These are phyloP conservation scores for Fraxinus angustifolia DNA, from an alignment of 305 asterid species.

Conservation along the genomic window DNA sequence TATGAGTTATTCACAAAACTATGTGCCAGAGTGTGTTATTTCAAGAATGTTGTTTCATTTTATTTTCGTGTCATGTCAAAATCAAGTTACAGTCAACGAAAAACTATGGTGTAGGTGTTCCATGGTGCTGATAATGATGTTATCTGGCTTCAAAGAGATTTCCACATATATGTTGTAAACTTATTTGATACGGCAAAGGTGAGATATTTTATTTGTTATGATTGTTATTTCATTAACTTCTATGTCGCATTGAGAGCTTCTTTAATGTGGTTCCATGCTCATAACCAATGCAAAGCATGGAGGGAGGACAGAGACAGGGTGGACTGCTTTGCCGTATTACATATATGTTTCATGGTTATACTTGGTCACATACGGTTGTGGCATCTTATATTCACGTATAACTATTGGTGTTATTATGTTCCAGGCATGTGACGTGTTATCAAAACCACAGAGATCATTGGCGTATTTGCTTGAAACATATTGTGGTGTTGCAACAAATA, in stretches of 20 bases:
- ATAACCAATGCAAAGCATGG: conserved; percentile 11
- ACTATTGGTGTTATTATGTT: conserved; percentile 26
- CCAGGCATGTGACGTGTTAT: conserved; percentile 86
- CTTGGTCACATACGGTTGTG: conserved; percentile 2
- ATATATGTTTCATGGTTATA: conserved; percentile 4
- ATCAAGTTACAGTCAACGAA: neutral
- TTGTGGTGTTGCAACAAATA: conserved; percentile 67
- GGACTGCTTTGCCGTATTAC: neutral
- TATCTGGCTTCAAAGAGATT: conserved; percentile 97
- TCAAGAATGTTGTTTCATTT: conserved; percentile 11
- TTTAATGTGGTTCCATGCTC: conserved; percentile 16
- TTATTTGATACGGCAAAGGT: conserved; percentile 98
- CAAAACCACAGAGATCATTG: conserved; percentile 91
- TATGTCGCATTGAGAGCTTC: conserved; percentile 3
- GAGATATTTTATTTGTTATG: conserved; percentile 15
- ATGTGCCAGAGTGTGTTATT: neutral
- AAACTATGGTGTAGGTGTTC: conserved; percentile 58
- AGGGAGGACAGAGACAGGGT: conserved; percentile 8
- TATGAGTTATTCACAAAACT: neutral
- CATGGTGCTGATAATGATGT: conserved; percentile 98
- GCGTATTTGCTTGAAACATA: conserved; percentile 85
- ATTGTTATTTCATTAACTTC: conserved; percentile 8
- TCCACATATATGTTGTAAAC: conserved; percentile 88
- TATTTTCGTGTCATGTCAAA: neutral
- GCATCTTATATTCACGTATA: conserved; percentile 21